phyloP scores from a whole-genome alignment of 2,329 filamentous ascomycete genomes.

The Aspergillus sp. region DNA sequence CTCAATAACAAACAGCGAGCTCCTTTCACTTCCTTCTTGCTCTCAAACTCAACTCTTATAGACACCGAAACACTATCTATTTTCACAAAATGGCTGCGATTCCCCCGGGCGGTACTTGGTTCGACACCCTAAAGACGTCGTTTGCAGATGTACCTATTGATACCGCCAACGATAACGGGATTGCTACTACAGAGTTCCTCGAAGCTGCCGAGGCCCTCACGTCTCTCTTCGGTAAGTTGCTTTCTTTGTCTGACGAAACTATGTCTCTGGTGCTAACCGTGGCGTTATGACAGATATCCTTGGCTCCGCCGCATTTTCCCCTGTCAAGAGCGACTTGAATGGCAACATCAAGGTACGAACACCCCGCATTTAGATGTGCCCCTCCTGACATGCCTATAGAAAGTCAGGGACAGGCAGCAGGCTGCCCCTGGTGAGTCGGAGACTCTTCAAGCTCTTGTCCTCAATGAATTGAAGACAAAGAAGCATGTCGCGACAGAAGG shows the following conservation, averaged over 20 bases:
- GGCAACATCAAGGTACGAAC: conserved; percentile 82
- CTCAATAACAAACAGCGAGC: conserved; percentile 22
- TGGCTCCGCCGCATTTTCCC: conserved; percentile 75
- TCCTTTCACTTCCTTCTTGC: conserved; percentile 13
- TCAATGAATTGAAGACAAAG: conserved; percentile 86
- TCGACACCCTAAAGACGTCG: conserved; percentile 81
- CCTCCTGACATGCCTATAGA: conserved; percentile 57
- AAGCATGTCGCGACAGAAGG: conserved; percentile 89
- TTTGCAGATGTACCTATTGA: conserved; percentile 83
- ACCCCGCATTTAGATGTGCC: conserved; percentile 7
- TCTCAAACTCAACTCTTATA: conserved; percentile 12
- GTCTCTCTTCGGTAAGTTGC: conserved; percentile 75
- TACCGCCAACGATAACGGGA: conserved; percentile 71
- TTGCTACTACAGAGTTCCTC: conserved; percentile 85
- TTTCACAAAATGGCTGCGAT: conserved; percentile 37
- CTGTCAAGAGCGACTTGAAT: conserved; percentile 88
- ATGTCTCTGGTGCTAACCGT: conserved; percentile 15
- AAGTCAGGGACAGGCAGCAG: conserved; percentile 82
- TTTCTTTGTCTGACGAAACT: background rate
- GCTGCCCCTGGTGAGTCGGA: conserved; percentile 78
- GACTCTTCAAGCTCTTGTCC: conserved; percentile 81
- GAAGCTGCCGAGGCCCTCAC: conserved; percentile 87
- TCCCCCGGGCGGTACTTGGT: conserved; percentile 63
- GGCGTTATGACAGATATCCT: conserved; percentile 56
- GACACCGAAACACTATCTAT: conserved; percentile 1